Evolutionary conservation across 2,329 filamentous ascomycete species (phyloP), one percentile per base, ranked within the genome.

Genomic region (Stenocarpella maydis): DNA sequence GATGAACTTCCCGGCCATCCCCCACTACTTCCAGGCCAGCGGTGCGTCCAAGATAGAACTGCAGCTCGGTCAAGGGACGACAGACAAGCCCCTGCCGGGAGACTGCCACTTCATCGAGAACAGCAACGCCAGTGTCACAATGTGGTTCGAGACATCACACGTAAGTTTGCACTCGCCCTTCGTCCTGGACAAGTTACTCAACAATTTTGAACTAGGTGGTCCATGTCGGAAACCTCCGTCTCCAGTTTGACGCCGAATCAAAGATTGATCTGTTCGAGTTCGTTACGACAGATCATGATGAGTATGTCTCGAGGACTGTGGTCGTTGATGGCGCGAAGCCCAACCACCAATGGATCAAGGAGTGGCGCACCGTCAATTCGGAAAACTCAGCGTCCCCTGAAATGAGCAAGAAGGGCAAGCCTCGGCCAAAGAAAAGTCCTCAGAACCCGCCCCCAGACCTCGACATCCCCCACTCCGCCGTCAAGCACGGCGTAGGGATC

Each of bases 261-360:
- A 94, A 92, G 78, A 91, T 99, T 70, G 93, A 97, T 71, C 84
- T 94, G 71, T 86, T 98, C 60, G 93, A 97, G 75, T 95, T 98
- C 74, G 85, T 90, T 55, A 93, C 92, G 1, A 87, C 85, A 43
- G 86, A 85, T 61, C 92, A 97, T 75, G 92, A 95, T 74, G 95
- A 98, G 80, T 97, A 92, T 75, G 84, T 98, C 54, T 91, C 94
- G 26, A 89, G 93, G 66, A 88, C 85, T 71, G 85, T 85, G 72
- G 86, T 90, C 10, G 86, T 91, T 47, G 83, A 90, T 53, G 87
- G 87, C 8, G 88, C 88, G 17, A 86, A 87, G 74, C 89, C 89
- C 2, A 82, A 86, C 31, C 89, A 91, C 72, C 84, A 85, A 71
- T 91, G 89, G 89, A 82, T 86, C 74, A 91, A 91, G 79, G 88